phyloP scores from a whole-genome alignment of 202 grass and related monocot species.

The Panicum hallii region DNA sequence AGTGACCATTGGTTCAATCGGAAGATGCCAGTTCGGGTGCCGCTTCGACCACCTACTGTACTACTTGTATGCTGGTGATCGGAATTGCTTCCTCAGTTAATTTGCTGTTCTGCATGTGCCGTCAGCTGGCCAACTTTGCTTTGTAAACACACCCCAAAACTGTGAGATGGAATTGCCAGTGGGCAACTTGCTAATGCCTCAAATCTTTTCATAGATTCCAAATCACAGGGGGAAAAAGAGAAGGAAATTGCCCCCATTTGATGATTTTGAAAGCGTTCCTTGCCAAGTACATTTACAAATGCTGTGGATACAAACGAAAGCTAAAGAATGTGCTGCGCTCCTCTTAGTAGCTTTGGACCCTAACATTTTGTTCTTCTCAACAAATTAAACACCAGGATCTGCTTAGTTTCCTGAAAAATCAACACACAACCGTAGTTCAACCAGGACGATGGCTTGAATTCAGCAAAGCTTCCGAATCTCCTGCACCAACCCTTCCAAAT shows the following conservation, averaged over 20 bases:
- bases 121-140: neutral
- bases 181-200: neutral
- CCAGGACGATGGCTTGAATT: neutral
- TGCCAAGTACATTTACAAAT: neutral
- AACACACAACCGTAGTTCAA: too few species aligned
- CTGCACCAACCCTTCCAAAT: constrained; percentile 44
- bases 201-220: neutral
- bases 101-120: neutral
- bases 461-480: constrained; percentile 49
- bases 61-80: neutral
- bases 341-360: neutral
- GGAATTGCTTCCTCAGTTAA: neutral
- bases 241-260: too few species aligned
- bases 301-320: neutral
- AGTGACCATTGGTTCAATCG: neutral
- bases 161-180: neutral
- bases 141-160: neutral
- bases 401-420: too few species aligned
- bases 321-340: neutral
- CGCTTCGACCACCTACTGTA: neutral
- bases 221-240: too few species aligned
- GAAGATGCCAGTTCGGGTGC: neutral
- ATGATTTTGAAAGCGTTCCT: too few species aligned
- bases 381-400: too few species aligned
- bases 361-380: neutral